Evolutionary conservation across 129 eudicot genomes (phyloP), one percentile per base, ranked within the genome.

Genomic region (Helianthus tuberosus): DNA sequence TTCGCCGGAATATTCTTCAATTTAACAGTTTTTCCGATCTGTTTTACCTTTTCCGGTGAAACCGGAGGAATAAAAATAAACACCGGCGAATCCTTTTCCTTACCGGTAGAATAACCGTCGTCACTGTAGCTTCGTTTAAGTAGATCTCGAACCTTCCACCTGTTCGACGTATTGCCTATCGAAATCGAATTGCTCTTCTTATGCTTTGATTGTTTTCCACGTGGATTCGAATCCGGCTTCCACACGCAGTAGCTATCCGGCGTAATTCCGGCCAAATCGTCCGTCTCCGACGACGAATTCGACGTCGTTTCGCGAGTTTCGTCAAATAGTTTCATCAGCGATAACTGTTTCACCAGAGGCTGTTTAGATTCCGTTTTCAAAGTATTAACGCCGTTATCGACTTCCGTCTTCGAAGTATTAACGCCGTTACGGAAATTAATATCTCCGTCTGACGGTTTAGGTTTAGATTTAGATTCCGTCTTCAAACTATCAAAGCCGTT

Each of bases 231-330:
- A n/a, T 55, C 75, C 25, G 96, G 96, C 23, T 71, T 74, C 98
- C 98, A 92, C 44, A 89, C 90, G 64, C 98, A 89, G 78, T 89
- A 92, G 27, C 80, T 81, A 17, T 69, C 90, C 41, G 86, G 75
- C 35, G 84, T 72, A 6, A 86, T 59, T 49, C 88, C 84, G 38
- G 85, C 87, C 0, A 91, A 86, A 66, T 89, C 96, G 23, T 89
- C 93, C 6, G 83, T 71, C 58, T 80, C 87, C 20, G 69, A 64
- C 5, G 77, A 3, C 7, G 92, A 91, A 3, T 81, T 60, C 60
- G 89, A 82, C 25, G 81, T 5, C 4, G 88, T 46, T 47, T 83
- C 77, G 36, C 86, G 76, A 53, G 82, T 89, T 76, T 86, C 91
- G 8, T 29, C 68, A 8, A 91, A 84, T 0, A 91, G 85, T 60